A percentile compares a stretch with the other conserved stretches of the same genome.
phyloP scores from a whole-genome alignment of 2,329 filamentous ascomycete species.

The Chlorencoelia australis region DNA sequence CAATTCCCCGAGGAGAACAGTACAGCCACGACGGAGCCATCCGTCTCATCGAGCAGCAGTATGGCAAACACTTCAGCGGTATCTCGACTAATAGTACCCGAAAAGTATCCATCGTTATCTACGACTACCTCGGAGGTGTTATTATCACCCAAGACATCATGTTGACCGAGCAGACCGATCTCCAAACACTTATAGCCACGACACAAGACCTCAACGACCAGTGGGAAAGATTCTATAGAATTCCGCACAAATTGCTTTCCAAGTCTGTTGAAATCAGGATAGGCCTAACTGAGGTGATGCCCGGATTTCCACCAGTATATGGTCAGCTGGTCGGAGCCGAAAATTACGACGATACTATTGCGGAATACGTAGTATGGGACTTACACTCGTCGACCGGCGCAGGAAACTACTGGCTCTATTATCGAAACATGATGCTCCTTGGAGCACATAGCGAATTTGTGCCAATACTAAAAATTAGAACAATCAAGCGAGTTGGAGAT shows the following conservation, averaged over 20 bases:
- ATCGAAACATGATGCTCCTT: constrained; percentile 1
- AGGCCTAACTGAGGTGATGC: neutral
- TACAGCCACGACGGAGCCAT: too few species aligned
- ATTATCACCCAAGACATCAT: neutral
- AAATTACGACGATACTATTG: too few species aligned
- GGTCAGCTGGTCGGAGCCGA: constrained; percentile 1
- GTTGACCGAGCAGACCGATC: neutral
- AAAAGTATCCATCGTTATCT: constrained; percentile 1
- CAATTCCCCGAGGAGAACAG: too few species aligned
- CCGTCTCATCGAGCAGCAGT: too few species aligned
- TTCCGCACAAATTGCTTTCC: neutral
- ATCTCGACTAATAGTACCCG: too few species aligned
- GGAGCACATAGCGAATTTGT: neutral
- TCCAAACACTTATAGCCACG: neutral
- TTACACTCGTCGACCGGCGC: neutral
- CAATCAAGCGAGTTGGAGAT: constrained; percentile 1
- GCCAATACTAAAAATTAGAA: constrained; percentile 5
- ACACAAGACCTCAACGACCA: constrained; percentile 1
- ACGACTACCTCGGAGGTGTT: constrained; percentile 1
- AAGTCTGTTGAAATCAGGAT: constrained; percentile 1
- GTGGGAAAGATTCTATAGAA: neutral
- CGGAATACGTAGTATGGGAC: too few species aligned
- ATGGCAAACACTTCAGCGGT: too few species aligned
- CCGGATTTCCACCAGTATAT: constrained; percentile 1
- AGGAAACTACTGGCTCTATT: constrained; percentile 4